Conservation (phyloP, 2,329 filamentous ascomycete species). For the Onygenales sp. region DNA sequence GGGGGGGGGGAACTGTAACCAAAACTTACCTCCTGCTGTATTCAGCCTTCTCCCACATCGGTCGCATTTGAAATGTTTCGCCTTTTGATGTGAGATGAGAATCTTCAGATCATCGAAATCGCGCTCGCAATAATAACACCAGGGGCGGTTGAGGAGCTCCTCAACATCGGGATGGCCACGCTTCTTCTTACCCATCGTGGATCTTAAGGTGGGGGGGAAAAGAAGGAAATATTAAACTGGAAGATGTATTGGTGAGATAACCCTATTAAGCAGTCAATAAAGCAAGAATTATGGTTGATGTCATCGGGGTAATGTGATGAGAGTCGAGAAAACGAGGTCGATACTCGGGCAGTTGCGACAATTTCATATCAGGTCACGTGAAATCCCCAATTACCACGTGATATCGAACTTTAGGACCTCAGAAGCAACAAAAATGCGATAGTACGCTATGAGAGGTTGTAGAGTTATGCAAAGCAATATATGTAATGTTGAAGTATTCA, state of each 20-base stretch:
- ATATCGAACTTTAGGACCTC: no score
- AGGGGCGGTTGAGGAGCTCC: slow-evolving; percentile 74
- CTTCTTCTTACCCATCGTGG: slow-evolving; percentile 77
- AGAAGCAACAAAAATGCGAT: neutral
- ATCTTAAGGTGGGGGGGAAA: neutral
- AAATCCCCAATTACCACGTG: neutral
- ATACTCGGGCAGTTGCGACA: neutral
- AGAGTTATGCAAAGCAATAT: neutral
- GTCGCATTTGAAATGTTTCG: slow-evolving; percentile 99
- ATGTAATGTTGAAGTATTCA: neutral
- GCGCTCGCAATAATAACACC: slow-evolving; percentile 99
- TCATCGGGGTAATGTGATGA: neutral
- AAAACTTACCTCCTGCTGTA: slow-evolving; percentile 73
- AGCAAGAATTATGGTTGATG: neutral
- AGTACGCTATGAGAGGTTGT: neutral
- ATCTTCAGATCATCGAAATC: slow-evolving; percentile 98
- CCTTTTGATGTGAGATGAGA: slow-evolving; percentile 92
- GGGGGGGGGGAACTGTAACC: no score
- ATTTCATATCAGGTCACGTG: neutral
- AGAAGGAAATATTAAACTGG: neutral
- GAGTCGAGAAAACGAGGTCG: neutral
- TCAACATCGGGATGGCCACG: slow-evolving; percentile 77
- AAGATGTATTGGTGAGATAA: neutral
- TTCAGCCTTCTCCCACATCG: slow-evolving; percentile 79
- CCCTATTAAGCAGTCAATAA: neutral